Conservation (phyloP, 2,329 filamentous ascomycete species). For the Trichoderma simmonsii region DNA sequence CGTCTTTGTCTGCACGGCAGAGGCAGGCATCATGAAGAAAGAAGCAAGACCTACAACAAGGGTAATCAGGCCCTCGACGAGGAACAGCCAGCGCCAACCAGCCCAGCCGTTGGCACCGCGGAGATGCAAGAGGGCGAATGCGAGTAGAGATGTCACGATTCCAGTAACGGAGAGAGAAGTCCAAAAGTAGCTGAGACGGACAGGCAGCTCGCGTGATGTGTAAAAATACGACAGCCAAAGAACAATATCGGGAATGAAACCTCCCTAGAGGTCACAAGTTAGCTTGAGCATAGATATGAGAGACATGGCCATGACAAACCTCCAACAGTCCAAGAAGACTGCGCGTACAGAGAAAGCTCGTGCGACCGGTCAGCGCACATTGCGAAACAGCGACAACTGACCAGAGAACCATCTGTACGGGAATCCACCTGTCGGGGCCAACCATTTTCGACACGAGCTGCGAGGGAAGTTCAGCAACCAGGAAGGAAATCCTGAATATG, state of each 20-base stretch:
- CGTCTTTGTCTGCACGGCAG: conserved; percentile 3
- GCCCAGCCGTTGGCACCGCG: neutral
- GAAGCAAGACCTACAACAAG: conserved; percentile 2
- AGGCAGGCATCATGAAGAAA: conserved; percentile 9
- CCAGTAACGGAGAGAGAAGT: conserved; percentile 4
- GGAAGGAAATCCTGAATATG: neutral
- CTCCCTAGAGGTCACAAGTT: neutral
- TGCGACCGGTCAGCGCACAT: neutral
- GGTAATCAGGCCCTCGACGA: conserved; percentile 1
- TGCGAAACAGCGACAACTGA: neutral
- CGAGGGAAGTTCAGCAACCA: conserved; percentile 2
- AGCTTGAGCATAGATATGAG: neutral
- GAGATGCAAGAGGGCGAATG: neutral
- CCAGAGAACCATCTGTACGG: conserved; percentile 10
- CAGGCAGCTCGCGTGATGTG: conserved; percentile 1
- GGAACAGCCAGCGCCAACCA: conserved; percentile 9
- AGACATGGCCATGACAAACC: neutral
- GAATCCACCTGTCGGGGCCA: conserved; percentile 7
- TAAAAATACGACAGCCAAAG: conserved; percentile 10
- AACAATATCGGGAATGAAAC: conserved; percentile 9
- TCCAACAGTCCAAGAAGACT: conserved; percentile 1
- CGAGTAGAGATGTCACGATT: neutral
- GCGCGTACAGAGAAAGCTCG: conserved; percentile 11
- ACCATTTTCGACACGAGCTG: conserved; percentile 10
- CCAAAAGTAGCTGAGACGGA: conserved; percentile 11